A percentile compares a stretch with the other conserved stretches of the same genome.
These are phyloP conservation scores for Vaccinium darrowii DNA, from an alignment of 148 eudicot genomes.

Conservation along the genomic window DNA sequence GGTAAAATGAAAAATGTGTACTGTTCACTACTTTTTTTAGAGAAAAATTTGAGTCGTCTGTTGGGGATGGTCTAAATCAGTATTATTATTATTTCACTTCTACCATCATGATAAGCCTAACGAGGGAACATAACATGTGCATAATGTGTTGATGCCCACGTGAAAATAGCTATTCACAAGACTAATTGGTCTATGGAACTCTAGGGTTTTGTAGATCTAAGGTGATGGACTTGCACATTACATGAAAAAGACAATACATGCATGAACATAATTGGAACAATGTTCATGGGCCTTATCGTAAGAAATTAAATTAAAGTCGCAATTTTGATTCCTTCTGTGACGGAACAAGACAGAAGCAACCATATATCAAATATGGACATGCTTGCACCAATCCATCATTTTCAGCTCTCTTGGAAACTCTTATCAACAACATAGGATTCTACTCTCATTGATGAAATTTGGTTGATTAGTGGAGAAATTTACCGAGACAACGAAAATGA, in stretches of 20 bases:
- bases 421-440: conserved; percentile 27
- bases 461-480: neutral
- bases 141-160: neutral
- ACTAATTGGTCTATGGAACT: neutral
- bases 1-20: too few species aligned
- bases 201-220: neutral
- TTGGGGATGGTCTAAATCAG: too few species aligned
- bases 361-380: neutral
- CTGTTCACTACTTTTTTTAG: too few species aligned
- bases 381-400: neutral
- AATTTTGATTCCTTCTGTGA: neutral
- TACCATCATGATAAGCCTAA: neutral
- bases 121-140: conserved; percentile 12
- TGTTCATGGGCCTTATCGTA: neutral
- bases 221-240: neutral
- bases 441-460: neutral
- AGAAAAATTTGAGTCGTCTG: too few species aligned
- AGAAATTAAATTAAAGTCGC: neutral
- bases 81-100: neutral
- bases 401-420: conserved; percentile 6
- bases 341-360: neutral
- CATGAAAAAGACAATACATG: neutral
- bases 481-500: neutral
- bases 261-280: neutral
- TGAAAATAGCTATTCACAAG: conserved; percentile 1